Base-by-base conservation (phyloP, 371 early-diverging fungal genomes). In the Choanephora cucurbitarum region DNA sequence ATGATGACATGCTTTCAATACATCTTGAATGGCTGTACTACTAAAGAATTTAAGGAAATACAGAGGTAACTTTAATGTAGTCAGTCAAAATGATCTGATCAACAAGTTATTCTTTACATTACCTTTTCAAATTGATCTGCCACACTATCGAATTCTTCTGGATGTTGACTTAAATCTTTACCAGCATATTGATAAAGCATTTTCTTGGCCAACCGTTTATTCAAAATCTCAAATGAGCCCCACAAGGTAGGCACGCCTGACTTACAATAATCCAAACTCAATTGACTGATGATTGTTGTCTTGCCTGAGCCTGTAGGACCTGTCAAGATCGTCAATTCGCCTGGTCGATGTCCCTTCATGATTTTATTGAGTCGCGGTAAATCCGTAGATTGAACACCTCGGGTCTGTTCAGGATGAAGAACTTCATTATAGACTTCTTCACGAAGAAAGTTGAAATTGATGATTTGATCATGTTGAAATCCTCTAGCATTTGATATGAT, bases 171-270 rank as follows among this genome's bases (percentile, higher is more conserved):
- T 10, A 90, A 61, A 54, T 83, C 84, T 45, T 81, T 74, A 21
- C 68, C 81, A 13, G 86, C 86, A 60, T 77, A 81, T 64, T 91
- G 91, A 57, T 72, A 80, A 52, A 91, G 55, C 91, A 91, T 91
- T 43, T 82, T 81, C 46, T 85, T 84, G 1, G 83, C 88, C 18
- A 91, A 60, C 18, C 91, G 77, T 47, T 79, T 77, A 49, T 91
- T 91, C 31, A 81, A 67, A 52, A 91, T 89, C 63, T 91, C 91
- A 75, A 91, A 91, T 21, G 87, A 87, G 3, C 91, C 91, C 91
- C 91, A 91, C 23, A 91, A 62, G 1, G 90, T 91, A 42, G 86
- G 83, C 15, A 91, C 84, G 8, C 88, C 87, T n/a, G 81, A 80
- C 57, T 76, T 70, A 64, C 89, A 89, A 62, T 77, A 88, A 60